Conservation (phyloP, 73 alveolate species). For the Blepharisma japonicum region DNA sequence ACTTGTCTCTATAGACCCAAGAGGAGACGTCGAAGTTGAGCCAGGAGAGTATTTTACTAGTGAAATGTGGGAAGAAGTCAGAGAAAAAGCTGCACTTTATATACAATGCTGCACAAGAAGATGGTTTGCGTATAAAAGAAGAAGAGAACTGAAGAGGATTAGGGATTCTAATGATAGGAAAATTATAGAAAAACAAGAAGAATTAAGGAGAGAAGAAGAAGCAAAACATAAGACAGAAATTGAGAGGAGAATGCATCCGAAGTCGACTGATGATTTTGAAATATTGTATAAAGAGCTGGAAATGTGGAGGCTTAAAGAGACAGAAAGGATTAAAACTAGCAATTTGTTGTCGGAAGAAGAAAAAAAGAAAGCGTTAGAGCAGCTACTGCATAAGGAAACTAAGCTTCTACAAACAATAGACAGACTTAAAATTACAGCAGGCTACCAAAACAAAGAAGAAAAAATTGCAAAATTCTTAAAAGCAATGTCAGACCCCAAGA, state of each 20-base stretch:
- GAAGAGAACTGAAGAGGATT: constrained; percentile 65
- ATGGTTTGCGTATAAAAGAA: constrained; percentile 79
- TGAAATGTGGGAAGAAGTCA: constrained; percentile 91
- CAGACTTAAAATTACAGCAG: constrained; percentile 95
- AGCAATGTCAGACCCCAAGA: constrained; percentile 93
- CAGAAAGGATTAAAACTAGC: constrained; percentile 82
- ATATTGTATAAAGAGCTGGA: constrained; percentile 96
- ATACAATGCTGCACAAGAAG: constrained; percentile 77
- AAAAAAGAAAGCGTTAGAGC: constrained; percentile 87
- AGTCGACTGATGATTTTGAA: constrained; percentile 92
- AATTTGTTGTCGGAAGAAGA: constrained; percentile 49
- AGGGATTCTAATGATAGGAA: constrained; percentile 86
- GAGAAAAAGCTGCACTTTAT: constrained; percentile 89
- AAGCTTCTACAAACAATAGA: constrained; percentile 96
- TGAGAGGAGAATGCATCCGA: constrained; percentile 98
- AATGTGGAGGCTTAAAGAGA: constrained; percentile 89
- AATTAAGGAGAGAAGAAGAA: constrained; percentile 91
- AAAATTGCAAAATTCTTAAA: constrained; percentile 89
- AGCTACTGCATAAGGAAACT: constrained; percentile 96
- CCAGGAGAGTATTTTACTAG: constrained; percentile 89
- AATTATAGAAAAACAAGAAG: constrained; percentile 84
- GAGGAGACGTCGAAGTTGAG: constrained; percentile 76
- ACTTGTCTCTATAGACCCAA: constrained; percentile 77
- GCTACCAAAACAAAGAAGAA: constrained; percentile 83
- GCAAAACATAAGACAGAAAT: constrained; percentile 96